Conservation (phyloP, 805 yeast species). For the Metschnikowia kunwiensis region DNA sequence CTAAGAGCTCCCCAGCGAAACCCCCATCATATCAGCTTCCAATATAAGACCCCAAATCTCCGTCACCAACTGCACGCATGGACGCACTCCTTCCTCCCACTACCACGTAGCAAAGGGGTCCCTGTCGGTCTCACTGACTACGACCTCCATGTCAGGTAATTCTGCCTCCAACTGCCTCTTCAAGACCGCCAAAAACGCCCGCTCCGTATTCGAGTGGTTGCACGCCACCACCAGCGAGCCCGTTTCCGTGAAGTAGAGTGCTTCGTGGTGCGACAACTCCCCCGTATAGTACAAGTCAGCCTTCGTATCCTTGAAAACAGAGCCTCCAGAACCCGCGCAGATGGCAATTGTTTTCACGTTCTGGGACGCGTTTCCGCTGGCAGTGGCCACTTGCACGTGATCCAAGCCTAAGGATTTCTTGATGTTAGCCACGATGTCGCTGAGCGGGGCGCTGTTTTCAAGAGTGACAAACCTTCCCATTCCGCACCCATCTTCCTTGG, state of each 20-base stretch:
- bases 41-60: too few species aligned
- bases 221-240: slow-evolving; percentile 59
- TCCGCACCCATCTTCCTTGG: slow-evolving; percentile 56
- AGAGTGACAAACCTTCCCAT: slow-evolving; percentile 73
- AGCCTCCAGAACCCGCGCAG: slow-evolving; percentile 94
- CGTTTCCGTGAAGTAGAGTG: slow-evolving; percentile 62
- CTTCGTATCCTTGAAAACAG: slow-evolving; percentile 58
- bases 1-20: too few species aligned
- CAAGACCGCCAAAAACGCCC: slow-evolving; percentile 68
- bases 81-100: too few species aligned
- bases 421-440: slow-evolving; percentile 45
- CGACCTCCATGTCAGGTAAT: slow-evolving; percentile 42
- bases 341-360: slow-evolving; percentile 61
- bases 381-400: slow-evolving; percentile 61
- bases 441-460: slow-evolving; percentile 39
- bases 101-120: slow-evolving; percentile 54
- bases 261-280: slow-evolving; percentile 92
- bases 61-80: too few species aligned
- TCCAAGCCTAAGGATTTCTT: slow-evolving; percentile 52
- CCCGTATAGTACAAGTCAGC: slow-evolving; percentile 85
- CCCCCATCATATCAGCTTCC: too few species aligned
- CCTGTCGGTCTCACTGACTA: slow-evolving; percentile 52
- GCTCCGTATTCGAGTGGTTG: slow-evolving; percentile 90
- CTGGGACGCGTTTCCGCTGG: slow-evolving; percentile 13
- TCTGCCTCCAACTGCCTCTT: slow-evolving; percentile 47